Evolutionary conservation across 2,329 filamentous ascomycete species (phyloP).

Genomic region (Fusarium sp.): DNA sequence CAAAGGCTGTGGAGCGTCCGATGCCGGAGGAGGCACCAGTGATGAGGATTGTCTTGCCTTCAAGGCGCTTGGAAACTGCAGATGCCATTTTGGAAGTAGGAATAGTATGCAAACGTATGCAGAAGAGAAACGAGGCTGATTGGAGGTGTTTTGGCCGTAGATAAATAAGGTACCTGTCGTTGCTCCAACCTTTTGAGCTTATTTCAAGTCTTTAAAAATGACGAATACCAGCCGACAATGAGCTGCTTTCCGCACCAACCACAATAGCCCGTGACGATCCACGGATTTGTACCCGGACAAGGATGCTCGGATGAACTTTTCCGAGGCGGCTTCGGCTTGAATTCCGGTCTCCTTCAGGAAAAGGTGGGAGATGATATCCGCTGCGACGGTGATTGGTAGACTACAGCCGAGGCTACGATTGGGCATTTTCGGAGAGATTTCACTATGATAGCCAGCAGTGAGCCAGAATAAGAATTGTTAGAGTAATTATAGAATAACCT

Average conservation of each 20-base stretch:
- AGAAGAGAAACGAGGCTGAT: accelerated
- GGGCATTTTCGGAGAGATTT: no score
- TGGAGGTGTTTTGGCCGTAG: not conserved
- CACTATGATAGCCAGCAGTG: no score
- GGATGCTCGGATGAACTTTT: constrained; percentile 10
- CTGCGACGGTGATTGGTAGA: not conserved
- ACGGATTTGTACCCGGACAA: constrained; percentile 13
- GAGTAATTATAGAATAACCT: not conserved
- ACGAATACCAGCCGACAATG: constrained; percentile 4
- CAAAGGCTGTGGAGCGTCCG: constrained; percentile 80
- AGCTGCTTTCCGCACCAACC: constrained; percentile 13
- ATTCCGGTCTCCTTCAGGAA: constrained; percentile 12
- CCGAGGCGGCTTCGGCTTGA: constrained; percentile 13
- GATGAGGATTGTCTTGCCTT: constrained; percentile 91
- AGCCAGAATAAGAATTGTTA: not conserved
- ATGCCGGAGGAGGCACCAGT: constrained; percentile 96
- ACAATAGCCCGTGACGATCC: not conserved
- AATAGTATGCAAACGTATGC: not conserved
- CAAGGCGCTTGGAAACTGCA: constrained; percentile 81
- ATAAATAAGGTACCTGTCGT: not conserved
- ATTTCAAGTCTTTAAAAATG: not conserved
- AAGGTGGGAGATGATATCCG: constrained; percentile 17
- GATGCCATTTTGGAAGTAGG: constrained; percentile 56
- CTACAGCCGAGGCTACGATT: constrained; percentile 2
- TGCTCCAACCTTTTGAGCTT: not conserved